Evolutionary conservation across 768 basidiomycete species (phyloP), one percentile per base, ranked within the genome.

Genomic region (Pulveroboletus sp.): DNA sequence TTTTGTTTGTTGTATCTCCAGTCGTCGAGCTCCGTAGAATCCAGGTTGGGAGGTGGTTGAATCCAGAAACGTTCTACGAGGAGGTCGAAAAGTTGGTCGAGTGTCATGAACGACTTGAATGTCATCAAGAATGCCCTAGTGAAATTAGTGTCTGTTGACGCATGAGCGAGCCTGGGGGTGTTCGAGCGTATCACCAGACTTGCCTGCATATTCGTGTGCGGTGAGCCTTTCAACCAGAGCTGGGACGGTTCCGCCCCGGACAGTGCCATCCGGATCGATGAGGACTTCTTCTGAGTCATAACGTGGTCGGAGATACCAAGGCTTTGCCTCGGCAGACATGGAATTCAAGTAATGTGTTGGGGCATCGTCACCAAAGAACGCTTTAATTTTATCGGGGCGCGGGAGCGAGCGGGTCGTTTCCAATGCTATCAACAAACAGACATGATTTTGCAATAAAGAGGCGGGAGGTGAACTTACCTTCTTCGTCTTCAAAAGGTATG

Each of bases 161-260:
- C 26, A 35, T 59, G 9, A 65, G 51, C 26, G n/a, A n/a, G 0
- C 14, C 13, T 16, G 13, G n/a, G 39, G 11, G 5, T n/a, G 7
- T 23, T 24, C 6, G 13, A 12, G 23, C 40, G 20, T 8, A 24
- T 23, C 14, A 12, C 38, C 6, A n/a, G 11, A 63, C 79, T 53
- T 56, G 81, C 83, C 81, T 56, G 74, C 73, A 43, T 75, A 71
- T 47, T 82, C 81, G 51, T 87, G 85, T 19, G 78, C 75, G 0
- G 85, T 86, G n/a, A 86, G 69, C 30, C 80, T 73, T 54, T 82
- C 82, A 9, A 86, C 76, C 4, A 87, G 71, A 2, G 82, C 82
- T 8, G 69, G 53, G 11, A 85, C 63, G 0, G 83, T 83, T 2
- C 83, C 85, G 4, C 80, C 85, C 38, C 79, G 72, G 40, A 86